Evolutionary conservation across 2,329 filamentous ascomycete species (phyloP).

Genomic region (Teratosphaeria nubilosa): DNA sequence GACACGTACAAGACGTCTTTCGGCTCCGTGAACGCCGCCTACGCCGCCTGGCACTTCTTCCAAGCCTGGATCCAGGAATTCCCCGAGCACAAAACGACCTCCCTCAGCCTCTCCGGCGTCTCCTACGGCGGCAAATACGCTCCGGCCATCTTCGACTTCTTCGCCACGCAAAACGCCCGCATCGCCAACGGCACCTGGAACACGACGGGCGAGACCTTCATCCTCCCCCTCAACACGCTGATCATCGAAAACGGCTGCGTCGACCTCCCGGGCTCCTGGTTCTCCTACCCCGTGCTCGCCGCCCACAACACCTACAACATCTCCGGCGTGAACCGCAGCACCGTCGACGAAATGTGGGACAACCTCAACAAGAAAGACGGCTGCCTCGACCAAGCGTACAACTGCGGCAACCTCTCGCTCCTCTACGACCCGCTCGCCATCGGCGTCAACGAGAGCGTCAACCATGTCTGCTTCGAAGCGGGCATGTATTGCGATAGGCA

Average conservation of each 20-base stretch:
- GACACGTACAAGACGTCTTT: conserved; percentile 37
- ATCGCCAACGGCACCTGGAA: conserved; percentile 37
- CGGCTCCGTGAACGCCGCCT: conserved; percentile 32
- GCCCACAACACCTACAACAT: conserved; percentile 53
- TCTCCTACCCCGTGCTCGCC: conserved; percentile 27
- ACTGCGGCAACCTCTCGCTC: conserved; percentile 39
- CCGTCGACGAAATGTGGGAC: conserved; percentile 37
- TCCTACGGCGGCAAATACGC: conserved; percentile 32
- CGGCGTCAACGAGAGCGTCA: conserved; percentile 29
- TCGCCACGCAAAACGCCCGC: conserved; percentile 46
- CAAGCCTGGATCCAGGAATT: conserved; percentile 40
- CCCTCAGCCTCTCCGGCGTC: conserved; percentile 56
- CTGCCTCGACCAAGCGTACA: conserved; percentile 43
- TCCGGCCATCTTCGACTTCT: conserved; percentile 47
- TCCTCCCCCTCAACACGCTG: conserved; percentile 37
- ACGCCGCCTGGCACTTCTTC: conserved; percentile 52
- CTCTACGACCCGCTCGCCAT: conserved; percentile 41
- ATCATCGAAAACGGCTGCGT: conserved; percentile 50
- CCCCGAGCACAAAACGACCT: conserved; percentile 33
- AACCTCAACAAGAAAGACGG: conserved; percentile 38
- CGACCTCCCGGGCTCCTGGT: conserved; percentile 40
- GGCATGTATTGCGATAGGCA: conserved; percentile 36
- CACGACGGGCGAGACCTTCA: conserved; percentile 30
- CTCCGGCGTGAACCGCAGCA: conserved; percentile 33
- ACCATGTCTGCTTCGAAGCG: conserved; percentile 35